phyloP scores from a whole-genome alignment of 495 filamentous ascomycete species.

The Xylaria venustula region DNA sequence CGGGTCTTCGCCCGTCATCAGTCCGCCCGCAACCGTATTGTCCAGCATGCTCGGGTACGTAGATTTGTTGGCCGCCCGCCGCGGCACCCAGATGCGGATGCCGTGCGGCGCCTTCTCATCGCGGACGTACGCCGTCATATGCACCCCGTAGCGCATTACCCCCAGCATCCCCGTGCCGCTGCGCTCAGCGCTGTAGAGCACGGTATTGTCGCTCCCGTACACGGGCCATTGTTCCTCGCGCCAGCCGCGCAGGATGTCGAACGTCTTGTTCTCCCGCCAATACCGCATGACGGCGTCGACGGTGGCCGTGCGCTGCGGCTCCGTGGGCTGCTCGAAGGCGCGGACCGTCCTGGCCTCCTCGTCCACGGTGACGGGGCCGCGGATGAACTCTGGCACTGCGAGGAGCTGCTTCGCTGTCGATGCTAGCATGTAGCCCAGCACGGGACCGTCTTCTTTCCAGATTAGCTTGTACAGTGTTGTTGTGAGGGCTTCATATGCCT shows the following conservation, averaged over 20 bases:
- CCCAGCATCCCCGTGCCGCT: conserved; percentile 79
- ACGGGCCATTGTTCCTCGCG: conserved; percentile 85
- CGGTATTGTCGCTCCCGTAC: conserved; percentile 61
- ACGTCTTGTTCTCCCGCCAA: conserved; percentile 63
- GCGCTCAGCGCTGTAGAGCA: conserved; percentile 77
- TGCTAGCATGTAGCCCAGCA: conserved; percentile 62
- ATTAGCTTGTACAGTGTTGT: conserved; percentile 55
- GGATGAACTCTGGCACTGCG: conserved; percentile 46
- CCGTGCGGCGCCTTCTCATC: conserved; percentile 51
- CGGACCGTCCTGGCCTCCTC: conserved; percentile 46
- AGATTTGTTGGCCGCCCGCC: conserved; percentile 70
- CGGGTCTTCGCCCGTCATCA: conserved; percentile 72
- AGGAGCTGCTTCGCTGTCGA: conserved; percentile 55
- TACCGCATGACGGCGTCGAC: conserved; percentile 59
- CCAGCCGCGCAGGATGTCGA: conserved; percentile 79
- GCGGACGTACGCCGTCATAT: conserved; percentile 74
- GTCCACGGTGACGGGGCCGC: conserved; percentile 54
- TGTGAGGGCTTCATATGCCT: conserved; percentile 47
- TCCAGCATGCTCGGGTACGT: conserved; percentile 88
- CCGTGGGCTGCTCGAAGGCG: conserved; percentile 46
- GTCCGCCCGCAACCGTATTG: conserved; percentile 90
- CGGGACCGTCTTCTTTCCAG: conserved; percentile 33
- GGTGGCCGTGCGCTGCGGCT: conserved; percentile 57
- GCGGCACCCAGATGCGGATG: conserved; percentile 80
- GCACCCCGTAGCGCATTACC: conserved; percentile 82